These are phyloP conservation scores for Aureobasidium sp. DNA, from an alignment of 2,329 filamentous ascomycete genomes.

Conservation along the genomic window DNA sequence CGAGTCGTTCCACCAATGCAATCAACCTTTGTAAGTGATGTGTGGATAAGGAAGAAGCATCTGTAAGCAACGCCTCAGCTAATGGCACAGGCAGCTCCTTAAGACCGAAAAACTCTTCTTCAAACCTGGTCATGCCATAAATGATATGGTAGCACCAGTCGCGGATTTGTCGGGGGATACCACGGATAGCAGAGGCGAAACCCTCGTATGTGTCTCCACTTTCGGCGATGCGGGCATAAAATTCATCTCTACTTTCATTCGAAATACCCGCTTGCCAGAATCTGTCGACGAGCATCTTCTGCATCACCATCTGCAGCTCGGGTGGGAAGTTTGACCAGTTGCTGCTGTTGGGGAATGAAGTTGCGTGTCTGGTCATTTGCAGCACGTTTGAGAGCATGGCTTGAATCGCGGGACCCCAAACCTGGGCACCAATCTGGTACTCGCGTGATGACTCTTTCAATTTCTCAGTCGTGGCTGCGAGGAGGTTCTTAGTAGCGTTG, in stretches of 20 bases:
- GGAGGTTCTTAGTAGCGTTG: constrained; percentile 78
- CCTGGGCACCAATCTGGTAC: constrained; percentile 63
- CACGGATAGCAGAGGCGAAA: constrained; percentile 85
- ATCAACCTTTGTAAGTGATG: constrained; percentile 93
- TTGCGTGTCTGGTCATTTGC: constrained; percentile 81
- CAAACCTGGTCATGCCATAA: constrained; percentile 83
- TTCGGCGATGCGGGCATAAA: constrained; percentile 82
- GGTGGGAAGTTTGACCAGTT: constrained; percentile 72
- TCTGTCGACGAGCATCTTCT: constrained; percentile 78
- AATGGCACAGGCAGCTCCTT: constrained; percentile 72
- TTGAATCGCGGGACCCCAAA: constrained; percentile 83
- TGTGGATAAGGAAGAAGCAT: constrained; percentile 74
- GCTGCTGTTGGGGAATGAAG: constrained; percentile 78
- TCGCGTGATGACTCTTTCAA: constrained; percentile 64
- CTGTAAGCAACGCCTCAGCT: constrained; percentile 73
- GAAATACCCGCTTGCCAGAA: constrained; percentile 99
- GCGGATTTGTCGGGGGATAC: constrained; percentile 77
- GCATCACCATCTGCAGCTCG: constrained; percentile 70
- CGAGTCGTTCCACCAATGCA: constrained; percentile 77
- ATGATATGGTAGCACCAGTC: constrained; percentile 93
- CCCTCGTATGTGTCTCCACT: constrained; percentile 88
- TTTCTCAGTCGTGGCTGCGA: constrained; percentile 89
- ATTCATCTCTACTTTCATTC: constrained; percentile 89
- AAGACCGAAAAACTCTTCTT: constrained; percentile 86
- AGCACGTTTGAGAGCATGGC: constrained; percentile 78